These are phyloP conservation scores for Scenedesmus sp. DNA, from an alignment of 163 green algal species.

Conservation along the genomic window DNA sequence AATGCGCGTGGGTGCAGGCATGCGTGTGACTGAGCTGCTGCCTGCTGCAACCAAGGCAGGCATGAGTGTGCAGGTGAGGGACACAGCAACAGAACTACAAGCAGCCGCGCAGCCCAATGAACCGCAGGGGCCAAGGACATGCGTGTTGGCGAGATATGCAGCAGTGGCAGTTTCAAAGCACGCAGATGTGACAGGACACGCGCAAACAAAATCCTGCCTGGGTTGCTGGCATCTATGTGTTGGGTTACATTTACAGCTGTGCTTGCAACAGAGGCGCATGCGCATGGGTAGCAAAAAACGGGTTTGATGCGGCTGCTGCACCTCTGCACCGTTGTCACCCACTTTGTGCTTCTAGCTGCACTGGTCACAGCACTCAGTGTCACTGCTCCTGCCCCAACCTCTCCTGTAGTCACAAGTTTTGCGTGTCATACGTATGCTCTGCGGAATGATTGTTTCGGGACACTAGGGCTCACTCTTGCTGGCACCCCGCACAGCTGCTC, in stretches of 20 bases:
- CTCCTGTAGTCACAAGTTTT: too few relatives aligned
- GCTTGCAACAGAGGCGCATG: too few relatives aligned
- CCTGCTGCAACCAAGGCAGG: conserved; percentile 5
- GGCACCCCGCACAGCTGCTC: too few relatives aligned
- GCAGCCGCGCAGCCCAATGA: neutral
- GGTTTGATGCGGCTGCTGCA: neutral
- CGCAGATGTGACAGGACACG: neutral
- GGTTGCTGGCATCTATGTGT: too few relatives aligned
- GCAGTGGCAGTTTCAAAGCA: neutral
- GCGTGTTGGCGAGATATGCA: too few relatives aligned
- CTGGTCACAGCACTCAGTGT: neutral
- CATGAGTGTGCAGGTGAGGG: conserved; percentile 47
- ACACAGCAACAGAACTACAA: neutral
- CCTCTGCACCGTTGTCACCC: neutral
- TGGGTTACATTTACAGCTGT: too few relatives aligned
- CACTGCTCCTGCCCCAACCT: too few relatives aligned
- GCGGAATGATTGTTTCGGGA: too few relatives aligned
- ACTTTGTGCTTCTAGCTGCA: neutral
- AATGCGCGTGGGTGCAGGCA: conserved; percentile 40
- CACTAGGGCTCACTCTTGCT: too few relatives aligned
- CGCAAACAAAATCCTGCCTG: too few relatives aligned
- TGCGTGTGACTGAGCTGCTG: conserved; percentile 28
- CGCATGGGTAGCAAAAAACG: neutral
- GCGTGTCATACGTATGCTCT: too few relatives aligned
- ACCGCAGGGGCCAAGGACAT: too few relatives aligned